These are phyloP conservation scores for Silybum marianum DNA, from an alignment of 129 eudicot genomes.

Conservation along the genomic window DNA sequence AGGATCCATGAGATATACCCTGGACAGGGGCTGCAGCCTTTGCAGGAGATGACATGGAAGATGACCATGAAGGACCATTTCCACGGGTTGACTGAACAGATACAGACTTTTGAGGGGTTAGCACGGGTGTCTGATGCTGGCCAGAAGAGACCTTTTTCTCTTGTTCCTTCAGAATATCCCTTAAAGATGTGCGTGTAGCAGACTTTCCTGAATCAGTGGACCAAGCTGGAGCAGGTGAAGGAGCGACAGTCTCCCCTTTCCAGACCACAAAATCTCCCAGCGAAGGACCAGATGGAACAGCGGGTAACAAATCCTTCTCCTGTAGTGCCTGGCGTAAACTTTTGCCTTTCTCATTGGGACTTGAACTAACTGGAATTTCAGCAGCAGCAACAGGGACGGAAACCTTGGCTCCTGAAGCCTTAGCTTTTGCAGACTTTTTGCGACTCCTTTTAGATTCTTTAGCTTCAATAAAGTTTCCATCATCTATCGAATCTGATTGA, in stretches of 20 bases:
- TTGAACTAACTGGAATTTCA: conserved; percentile 52
- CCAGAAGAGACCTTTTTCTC: conserved; percentile 53
- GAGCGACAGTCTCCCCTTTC: conserved; percentile 70
- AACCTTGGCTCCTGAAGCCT: conserved; percentile 62
- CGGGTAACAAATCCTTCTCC: conserved; percentile 64
- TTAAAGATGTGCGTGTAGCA: conserved; percentile 57
- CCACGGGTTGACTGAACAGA: conserved; percentile 50
- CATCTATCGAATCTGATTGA: conserved; percentile 42
- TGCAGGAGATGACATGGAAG: conserved; percentile 53
- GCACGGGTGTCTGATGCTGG: conserved; percentile 33
- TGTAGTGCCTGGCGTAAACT: conserved; percentile 48
- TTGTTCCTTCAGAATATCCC: conserved; percentile 94
- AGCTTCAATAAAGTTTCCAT: conserved; percentile 73
- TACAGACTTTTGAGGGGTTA: conserved; percentile 50
- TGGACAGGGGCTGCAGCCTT: conserved; percentile 64
- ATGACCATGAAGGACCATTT: conserved; percentile 58
- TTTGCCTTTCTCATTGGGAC: conserved; percentile 64
- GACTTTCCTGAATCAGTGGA: conserved; percentile 76
- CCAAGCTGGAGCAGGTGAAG: conserved; percentile 91
- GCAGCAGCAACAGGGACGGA: conserved; percentile 43
- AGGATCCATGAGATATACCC: conserved; percentile 38
- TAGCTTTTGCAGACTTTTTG: conserved; percentile 82
- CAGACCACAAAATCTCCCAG: conserved; percentile 89
- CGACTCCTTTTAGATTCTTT: conserved; percentile 91
- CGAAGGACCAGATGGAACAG: conserved; percentile 84